A percentile compares a stretch with the other conserved stretches of the same genome.
Evolutionary conservation across 2,329 filamentous ascomycete genomes (phyloP).

Genomic region (Monilinia laxa): DNA sequence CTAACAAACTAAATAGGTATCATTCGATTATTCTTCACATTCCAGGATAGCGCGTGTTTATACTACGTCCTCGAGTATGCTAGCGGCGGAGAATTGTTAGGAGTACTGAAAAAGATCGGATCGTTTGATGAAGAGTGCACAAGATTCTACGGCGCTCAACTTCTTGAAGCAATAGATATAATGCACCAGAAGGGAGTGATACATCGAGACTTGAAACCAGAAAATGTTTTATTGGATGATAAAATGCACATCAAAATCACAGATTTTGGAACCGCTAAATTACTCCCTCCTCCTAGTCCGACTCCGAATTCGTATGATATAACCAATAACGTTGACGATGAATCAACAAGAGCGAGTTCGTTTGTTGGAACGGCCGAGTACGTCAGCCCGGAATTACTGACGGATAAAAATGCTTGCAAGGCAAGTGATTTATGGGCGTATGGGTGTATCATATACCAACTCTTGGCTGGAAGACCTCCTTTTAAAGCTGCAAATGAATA

Average conservation of each 20-base stretch:
- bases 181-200: conserved; percentile 98
- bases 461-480: conserved; percentile 90
- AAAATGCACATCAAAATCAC: conserved; percentile 99
- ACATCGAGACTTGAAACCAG: conserved; percentile 92
- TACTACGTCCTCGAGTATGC: conserved; percentile 97
- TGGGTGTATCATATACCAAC: conserved; percentile 95
- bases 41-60: conserved; percentile 91
- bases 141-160: conserved; percentile 91
- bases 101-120: conserved; percentile 88
- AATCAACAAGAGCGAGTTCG: conserved; percentile 78
- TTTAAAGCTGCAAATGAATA: conserved; percentile 98
- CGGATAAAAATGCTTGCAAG: conserved; percentile 95
- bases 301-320: conserved; percentile 42
- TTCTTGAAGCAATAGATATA: conserved; percentile 93
- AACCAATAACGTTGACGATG: conserved; percentile 45
- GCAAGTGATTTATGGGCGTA: conserved; percentile 98
- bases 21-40: conserved; percentile 96
- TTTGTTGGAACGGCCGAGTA: conserved; percentile 99
- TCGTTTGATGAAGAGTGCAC: conserved; percentile 96
- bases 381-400: conserved; percentile 94
- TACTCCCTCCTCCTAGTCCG: conserved; percentile 62
- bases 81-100: conserved; percentile 85
- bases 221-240: conserved; percentile 92
- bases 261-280: conserved; percentile 97
- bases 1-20: conserved; percentile 52